Base-by-base conservation (phyloP, 345 rosid species). In the Corymbia maculata region DNA sequence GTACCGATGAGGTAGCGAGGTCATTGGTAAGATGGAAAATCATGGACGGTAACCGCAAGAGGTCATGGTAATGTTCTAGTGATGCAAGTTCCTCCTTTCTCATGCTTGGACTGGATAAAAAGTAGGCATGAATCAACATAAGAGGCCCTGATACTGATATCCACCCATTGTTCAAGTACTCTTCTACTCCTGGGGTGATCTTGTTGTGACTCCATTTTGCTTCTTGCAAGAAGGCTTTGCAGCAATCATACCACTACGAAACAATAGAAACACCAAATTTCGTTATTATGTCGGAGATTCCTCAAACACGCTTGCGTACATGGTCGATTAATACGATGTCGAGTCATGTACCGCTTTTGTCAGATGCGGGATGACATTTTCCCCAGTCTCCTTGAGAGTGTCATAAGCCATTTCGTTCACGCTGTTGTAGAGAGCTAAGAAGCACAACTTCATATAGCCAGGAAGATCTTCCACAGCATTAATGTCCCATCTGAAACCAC, bases 1-100 rank as follows among this genome's bases (percentile, higher is more conserved):
- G 14, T 91, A 92, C 96, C 88, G 89, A 88, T 79, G 95, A 93
- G n/a, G 95, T 92, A 13, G 52, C 91, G 5, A 93, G 88, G 87
- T 93, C 95, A 52, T 92, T 91, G 86, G 88, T 90, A 6, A 93
- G 91, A 55, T 92, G 88, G 66, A 92, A 91, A 79, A 94, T 87
- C 11, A 75, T 6, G 15, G 94, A 90, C 2, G 94, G 88, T 89
- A 88, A 88, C 5, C 90, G 90, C 47, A 94, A 24, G 10, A 94
- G 36, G 47, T 91, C 86, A 19, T 89, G 87, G 87, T 90, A 86
- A 8, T 91, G 79, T 53, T 87, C 45, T 47, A 93, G 86, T 51
- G 66, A 64, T 19, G 88, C 88, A 16, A 90, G 82, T 19, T 79
- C 90, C 13, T 91, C 80, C 21, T 85, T 79, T 26, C 89, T 84